Base-by-base conservation (phyloP, 179 eudicot species). In the Sideroxylon spinosum region DNA sequence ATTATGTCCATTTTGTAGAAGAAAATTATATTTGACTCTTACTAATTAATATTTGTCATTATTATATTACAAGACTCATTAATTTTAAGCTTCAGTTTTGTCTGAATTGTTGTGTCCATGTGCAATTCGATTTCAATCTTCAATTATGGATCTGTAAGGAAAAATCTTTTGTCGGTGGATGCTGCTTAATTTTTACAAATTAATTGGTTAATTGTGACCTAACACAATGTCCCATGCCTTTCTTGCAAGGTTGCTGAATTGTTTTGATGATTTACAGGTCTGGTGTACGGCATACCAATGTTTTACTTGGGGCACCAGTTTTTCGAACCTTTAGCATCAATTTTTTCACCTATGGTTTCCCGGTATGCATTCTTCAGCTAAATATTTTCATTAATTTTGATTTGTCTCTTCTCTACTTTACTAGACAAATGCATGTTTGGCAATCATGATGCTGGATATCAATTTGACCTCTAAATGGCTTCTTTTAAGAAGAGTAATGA, bases 291-390 rank as follows among this genome's bases (percentile, higher is more conserved):
- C 92, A 95, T 85, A 89, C 98, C 68, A 95, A 95, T 82, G 86
- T 95, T 82, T 88, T 95, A 77, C 84, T 91, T 52, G 90, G 87
- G 78, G 91, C 91, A 71, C 81, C 92, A 83, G 93, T 95, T 85
- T 95, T 93, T 80, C 91, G 95, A 78, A 88, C 84, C 62, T 95
- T 95, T 84, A 93, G 94, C 82, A 95, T 95, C 88, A 95, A 95
- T 83, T 95, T 93, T 89, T 95, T 95, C 92, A 93, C 98, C 76
- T 95, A 95, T 84, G 98, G 98, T 74, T 91, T 93, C 86, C 97
- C 95, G 97, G 98, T 95, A 95, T 81, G 79, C 84, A 82, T 78
- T 71, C 89, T 84, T 85, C 75, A 88, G 79, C 88, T 77, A 81
- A 57, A 62, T 65, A 17, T 65, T 77, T 4, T 65, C 63, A 70